Percentiles rank a stretch among this genome's conserved stretches.
These are phyloP conservation scores for Coemansia guatemalensis DNA, from an alignment of 192 early-diverging fungal species.

Conservation along the genomic window DNA sequence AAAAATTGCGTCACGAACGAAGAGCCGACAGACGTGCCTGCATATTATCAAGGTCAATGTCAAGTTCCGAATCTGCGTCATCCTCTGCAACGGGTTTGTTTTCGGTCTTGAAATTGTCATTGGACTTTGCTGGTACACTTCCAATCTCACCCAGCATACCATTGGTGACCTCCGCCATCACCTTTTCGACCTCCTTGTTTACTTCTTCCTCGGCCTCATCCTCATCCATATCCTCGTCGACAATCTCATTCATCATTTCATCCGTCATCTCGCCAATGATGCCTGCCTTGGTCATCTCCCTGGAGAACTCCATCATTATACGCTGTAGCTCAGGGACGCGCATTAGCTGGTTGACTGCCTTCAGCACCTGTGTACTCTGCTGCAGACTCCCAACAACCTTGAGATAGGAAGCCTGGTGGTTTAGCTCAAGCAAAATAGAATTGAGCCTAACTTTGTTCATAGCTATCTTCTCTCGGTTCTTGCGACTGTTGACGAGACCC, in stretches of 20 bases:
- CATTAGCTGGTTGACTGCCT: conserved; percentile 82
- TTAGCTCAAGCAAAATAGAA: conserved; percentile 85
- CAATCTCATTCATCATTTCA: conserved; percentile 82
- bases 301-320: conserved; percentile 88
- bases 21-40: conserved; percentile 81
- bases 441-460: conserved; percentile 92
- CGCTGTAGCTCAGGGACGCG: conserved; percentile 81
- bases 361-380: conserved; percentile 90
- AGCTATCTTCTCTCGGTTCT: conserved; percentile 77
- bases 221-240: conserved; percentile 90
- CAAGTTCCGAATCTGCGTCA: conserved; percentile 61
- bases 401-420: conserved; percentile 80
- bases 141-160: conserved; percentile 54
- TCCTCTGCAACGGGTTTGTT: conserved; percentile 18
- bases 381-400: conserved; percentile 88
- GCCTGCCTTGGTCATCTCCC: conserved; percentile 98
- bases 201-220: conserved; percentile 89
- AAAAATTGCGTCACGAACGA: conserved; percentile 50
- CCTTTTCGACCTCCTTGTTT: conserved; percentile 89
- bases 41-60: conserved; percentile 81
- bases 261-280: conserved; percentile 96
- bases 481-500: conserved; percentile 76
- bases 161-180: conserved; percentile 86
- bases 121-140: neutral
- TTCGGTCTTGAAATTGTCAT: neutral